A percentile compares a stretch with the other conserved stretches of the same genome.
Evolutionary conservation across 148 eudicot species (phyloP).

Genomic region (Agrostemma githago): DNA sequence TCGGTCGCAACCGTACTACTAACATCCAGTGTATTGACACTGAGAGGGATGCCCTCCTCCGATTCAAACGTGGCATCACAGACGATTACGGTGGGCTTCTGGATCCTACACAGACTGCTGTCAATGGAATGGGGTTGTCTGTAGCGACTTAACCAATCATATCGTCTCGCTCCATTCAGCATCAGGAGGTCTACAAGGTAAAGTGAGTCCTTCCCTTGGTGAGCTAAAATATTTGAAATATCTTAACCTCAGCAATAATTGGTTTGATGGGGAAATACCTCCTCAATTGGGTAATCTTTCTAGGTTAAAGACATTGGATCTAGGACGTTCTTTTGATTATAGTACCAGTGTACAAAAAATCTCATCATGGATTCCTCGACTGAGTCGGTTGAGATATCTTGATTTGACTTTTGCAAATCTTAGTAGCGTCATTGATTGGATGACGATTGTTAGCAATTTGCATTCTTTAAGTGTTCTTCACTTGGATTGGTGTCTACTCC

Average conservation of each 20-base stretch:
- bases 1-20: too few relatives aligned
- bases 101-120: too few relatives aligned
- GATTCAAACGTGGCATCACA: too few relatives aligned
- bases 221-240: slow-evolving; percentile 12
- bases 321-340: neutral
- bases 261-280: slow-evolving; percentile 8
- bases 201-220: slow-evolving; percentile 12
- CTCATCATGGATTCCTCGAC: slow-evolving; percentile 18
- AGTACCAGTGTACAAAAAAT: neutral
- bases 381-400: slow-evolving; percentile 4
- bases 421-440: neutral
- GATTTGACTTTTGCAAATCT: slow-evolving; percentile 14
- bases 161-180: neutral
- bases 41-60: too few relatives aligned
- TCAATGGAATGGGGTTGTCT: too few relatives aligned
- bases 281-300: slow-evolving; percentile 19
- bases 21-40: too few relatives aligned
- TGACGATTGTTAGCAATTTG: slow-evolving; percentile 4
- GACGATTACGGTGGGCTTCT: too few relatives aligned
- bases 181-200: slow-evolving; percentile 1
- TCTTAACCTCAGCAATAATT: slow-evolving; percentile 3
- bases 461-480: neutral
- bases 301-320: slow-evolving; percentile 12
- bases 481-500: neutral
- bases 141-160: too few relatives aligned